Evolutionary conservation across 768 basidiomycete species (phyloP).

Genomic region (Tricholoma bakamatsutake): DNA sequence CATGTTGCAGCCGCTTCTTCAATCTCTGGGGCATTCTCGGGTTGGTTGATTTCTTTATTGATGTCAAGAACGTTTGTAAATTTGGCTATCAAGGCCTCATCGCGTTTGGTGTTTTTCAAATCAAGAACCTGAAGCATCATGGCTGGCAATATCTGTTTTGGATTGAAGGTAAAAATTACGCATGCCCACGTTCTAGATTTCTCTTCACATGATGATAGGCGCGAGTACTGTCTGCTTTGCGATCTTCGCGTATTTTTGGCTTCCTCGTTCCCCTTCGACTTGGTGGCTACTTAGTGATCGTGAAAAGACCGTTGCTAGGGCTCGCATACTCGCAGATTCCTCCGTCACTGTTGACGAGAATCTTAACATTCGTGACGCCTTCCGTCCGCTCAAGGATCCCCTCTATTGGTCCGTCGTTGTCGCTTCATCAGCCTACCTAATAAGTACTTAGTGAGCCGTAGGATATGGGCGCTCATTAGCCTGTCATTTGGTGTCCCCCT

Average conservation of each 20-base stretch:
- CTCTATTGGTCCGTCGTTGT: slow-evolving; percentile 33
- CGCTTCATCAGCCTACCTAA: background rate
- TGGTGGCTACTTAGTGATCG: slow-evolving; percentile 32
- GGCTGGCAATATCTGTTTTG: slow-evolving; percentile 49
- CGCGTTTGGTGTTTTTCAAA: slow-evolving; percentile 48
- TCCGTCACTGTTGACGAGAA: slow-evolving; percentile 37
- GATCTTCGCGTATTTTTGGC: slow-evolving; percentile 40
- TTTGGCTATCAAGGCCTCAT: slow-evolving; percentile 29
- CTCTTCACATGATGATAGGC: slow-evolving; percentile 19
- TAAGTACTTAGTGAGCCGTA: slow-evolving; percentile 4
- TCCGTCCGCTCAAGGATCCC: slow-evolving; percentile 36
- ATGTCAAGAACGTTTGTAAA: background rate
- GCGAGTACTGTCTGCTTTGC: slow-evolving; percentile 37
- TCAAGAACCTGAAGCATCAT: slow-evolving; percentile 33
- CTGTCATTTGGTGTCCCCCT: slow-evolving; percentile 42
- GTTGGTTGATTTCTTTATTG: slow-evolving; percentile 13
- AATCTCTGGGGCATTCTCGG: slow-evolving; percentile 43
- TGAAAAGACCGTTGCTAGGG: slow-evolving; percentile 36
- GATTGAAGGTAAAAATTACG: slow-evolving; percentile 36
- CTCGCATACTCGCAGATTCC: slow-evolving; percentile 40
- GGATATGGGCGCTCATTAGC: slow-evolving; percentile 42
- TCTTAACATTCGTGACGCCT: slow-evolving; percentile 36
- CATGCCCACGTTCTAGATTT: background rate
- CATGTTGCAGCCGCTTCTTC: slow-evolving; percentile 31
- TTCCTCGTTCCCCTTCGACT: slow-evolving; percentile 36